A percentile compares a stretch with the other conserved stretches of the same genome.
phyloP scores from a whole-genome alignment of 2,329 filamentous ascomycete species.

The Polytolypa hystricis region DNA sequence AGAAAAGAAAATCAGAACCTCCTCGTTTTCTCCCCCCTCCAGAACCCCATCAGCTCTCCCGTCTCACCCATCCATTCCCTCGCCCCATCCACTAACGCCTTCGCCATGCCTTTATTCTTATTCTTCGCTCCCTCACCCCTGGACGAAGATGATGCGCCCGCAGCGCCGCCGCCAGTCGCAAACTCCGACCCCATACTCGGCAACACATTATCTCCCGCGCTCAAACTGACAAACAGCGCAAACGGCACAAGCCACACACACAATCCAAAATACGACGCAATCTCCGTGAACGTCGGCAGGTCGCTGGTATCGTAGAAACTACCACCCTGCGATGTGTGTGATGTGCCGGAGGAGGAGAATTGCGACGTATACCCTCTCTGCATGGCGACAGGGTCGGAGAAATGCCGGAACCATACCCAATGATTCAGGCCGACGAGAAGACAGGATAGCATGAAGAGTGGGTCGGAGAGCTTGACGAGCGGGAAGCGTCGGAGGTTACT shows the following conservation, averaged over 20 bases:
- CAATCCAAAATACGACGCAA: slow-evolving; percentile 89
- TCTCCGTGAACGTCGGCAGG: slow-evolving; percentile 79
- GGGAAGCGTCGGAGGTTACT: slow-evolving; percentile 71
- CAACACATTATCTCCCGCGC: slow-evolving; percentile 86
- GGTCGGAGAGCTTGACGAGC: slow-evolving; percentile 75
- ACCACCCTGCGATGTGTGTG: slow-evolving; percentile 27
- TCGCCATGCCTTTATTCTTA: slow-evolving; percentile 50
- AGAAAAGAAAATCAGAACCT: slow-evolving; percentile 22
- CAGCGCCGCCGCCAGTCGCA: slow-evolving; percentile 39
- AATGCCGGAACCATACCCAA: slow-evolving; percentile 92
- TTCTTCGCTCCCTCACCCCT: slow-evolving; percentile 21
- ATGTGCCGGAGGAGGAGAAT: slow-evolving; percentile 18
- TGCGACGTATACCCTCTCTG: slow-evolving; percentile 36
- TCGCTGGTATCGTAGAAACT: slow-evolving; percentile 32
- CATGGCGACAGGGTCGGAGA: slow-evolving; percentile 48
- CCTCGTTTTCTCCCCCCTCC: slow-evolving; percentile 48
- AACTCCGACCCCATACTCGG: slow-evolving; percentile 81
- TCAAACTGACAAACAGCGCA: slow-evolving; percentile 84
- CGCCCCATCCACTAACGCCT: slow-evolving; percentile 49
- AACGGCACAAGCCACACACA: slow-evolving; percentile 97
- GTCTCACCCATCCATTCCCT: slow-evolving; percentile 52
- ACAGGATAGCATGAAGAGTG: slow-evolving; percentile 75
- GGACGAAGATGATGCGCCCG: slow-evolving; percentile 7
- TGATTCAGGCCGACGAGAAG: slow-evolving; percentile 80
- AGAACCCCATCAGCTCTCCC: slow-evolving; percentile 51